Base-by-base conservation (phyloP, 208 protist genomes). In the Acanthamoeba sp. region DNA sequence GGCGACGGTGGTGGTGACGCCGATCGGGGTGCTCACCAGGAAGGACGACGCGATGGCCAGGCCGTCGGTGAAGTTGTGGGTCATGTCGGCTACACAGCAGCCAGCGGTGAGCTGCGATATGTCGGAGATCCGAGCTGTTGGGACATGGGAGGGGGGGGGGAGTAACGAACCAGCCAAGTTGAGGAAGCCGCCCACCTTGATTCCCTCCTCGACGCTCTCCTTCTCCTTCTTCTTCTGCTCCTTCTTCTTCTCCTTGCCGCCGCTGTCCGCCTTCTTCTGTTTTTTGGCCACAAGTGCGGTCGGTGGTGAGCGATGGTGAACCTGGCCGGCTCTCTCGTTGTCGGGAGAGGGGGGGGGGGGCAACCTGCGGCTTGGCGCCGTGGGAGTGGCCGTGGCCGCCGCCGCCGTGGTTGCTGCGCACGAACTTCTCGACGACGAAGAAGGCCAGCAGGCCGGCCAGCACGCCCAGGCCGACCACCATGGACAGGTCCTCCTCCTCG, bases 51-150 rank as follows among this genome's bases (percentile, higher is more conserved):
- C 95, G 34, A 97, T 94, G 45, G 96, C 95, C 87, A 97, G 20
- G 22, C 96, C 96, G 78, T 97, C 96, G 7, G 96, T 96, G 50
- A 96, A 95, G 92, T 97, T 97, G 94, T 97, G 96, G 22, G 93
- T 71, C 29, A 89, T 69, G 62, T 97, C 96, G 10, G 96, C 96
- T 16, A 91, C 52, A 59, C 52, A 59, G 52, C n/a, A n/a, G n/a
- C n/a, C n/a, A n/a, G n/a, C n/a, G n/a, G n/a, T n/a, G n/a, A n/a
- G n/a, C n/a, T n/a, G n/a, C n/a, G n/a, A n/a, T n/a, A n/a, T 62
- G 96, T 96, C 38, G 96, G 71, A n/a, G 52, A 94, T 5, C 59
- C 95, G 1, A 91, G n/a, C n/a, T n/a, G n/a, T n/a, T n/a, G n/a
- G n/a, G n/a, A 27, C 12, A 27, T 1, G 29, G 76, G 38, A 9